Conservation (phyloP, 768 basidiomycete species). For the Botryobasidium botryosum region DNA sequence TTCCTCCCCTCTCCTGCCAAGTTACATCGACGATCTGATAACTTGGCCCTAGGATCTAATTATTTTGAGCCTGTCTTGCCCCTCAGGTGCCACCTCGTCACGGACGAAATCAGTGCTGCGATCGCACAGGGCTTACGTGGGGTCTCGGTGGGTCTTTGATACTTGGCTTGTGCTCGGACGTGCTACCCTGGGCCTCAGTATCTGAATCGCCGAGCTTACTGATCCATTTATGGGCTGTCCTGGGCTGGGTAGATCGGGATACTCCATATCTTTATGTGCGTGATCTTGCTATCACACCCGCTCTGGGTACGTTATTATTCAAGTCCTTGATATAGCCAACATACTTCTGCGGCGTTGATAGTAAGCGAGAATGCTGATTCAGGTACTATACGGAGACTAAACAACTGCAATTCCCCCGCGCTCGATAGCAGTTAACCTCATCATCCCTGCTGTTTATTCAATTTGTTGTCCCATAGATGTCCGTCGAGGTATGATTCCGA, state of each 20-base stretch:
- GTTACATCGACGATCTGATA: too few species aligned
- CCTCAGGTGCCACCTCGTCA: slow-evolving; percentile 58
- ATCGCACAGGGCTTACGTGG: slow-evolving; percentile 52
- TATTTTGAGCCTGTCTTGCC: background rate
- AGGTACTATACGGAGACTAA: slow-evolving; percentile 31
- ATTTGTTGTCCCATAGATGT: background rate
- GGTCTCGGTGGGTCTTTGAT: slow-evolving; percentile 36
- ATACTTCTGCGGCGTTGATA: slow-evolving; percentile 64
- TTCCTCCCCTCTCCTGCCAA: too few species aligned
- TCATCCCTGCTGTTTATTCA: too few species aligned
- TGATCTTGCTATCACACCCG: slow-evolving; percentile 13
- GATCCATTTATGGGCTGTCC: background rate
- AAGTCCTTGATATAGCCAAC: slow-evolving; percentile 35
- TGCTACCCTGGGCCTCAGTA: background rate
- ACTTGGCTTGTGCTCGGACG: background rate
- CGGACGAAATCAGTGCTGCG: slow-evolving; percentile 49
- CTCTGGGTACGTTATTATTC: background rate
- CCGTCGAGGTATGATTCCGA: background rate
- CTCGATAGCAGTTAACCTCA: too few species aligned
- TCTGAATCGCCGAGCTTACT: background rate
- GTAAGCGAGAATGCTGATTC: slow-evolving; percentile 83
- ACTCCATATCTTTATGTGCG: slow-evolving; percentile 72
- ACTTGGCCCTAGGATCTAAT: background rate
- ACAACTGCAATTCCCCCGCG: background rate
- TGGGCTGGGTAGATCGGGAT: slow-evolving; percentile 52